Percentiles rank a stretch among this genome's conserved stretches.
Conservation (phyloP, 306 rosid species). For the Trifolium fragiferum region DNA sequence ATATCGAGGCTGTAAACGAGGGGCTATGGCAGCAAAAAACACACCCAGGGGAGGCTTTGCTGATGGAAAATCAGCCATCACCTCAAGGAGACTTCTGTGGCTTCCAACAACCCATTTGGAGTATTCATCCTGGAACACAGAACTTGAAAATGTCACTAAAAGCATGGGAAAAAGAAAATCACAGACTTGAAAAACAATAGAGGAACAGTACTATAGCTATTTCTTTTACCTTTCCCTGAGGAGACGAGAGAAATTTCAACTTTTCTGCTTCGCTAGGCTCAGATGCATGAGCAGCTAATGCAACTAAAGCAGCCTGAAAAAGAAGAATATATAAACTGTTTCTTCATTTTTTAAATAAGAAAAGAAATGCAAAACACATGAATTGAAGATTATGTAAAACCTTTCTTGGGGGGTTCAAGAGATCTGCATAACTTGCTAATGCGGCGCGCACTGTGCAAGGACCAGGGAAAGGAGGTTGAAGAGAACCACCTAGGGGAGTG, state of each 20-base stretch:
- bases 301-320: conserved; percentile 80
- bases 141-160: conserved; percentile 24
- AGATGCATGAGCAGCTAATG: conserved; percentile 86
- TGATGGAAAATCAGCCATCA: conserved; percentile 92
- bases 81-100: conserved; percentile 94
- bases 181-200: conserved; percentile 10
- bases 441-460: conserved; percentile 80
- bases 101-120: conserved; percentile 88
- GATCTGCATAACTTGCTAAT: conserved; percentile 82
- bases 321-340: conserved; percentile 11
- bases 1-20: conserved; percentile 93
- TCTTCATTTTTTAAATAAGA: conserved; percentile 17
- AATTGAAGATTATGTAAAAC: conserved; percentile 48
- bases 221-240: conserved; percentile 80
- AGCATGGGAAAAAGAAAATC: background rate
- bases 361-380: conserved; percentile 7
- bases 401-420: conserved; percentile 89
- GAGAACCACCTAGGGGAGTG: conserved; percentile 73
- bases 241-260: conserved; percentile 80
- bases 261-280: conserved; percentile 82
- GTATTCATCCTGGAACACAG: conserved; percentile 80
- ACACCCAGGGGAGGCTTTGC: conserved; percentile 94
- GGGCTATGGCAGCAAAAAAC: conserved; percentile 90
- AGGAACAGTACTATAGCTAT: conserved; percentile 7
- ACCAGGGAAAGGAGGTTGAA: conserved; percentile 89